These are phyloP conservation scores for Phytophthora pisi DNA, from an alignment of 352 stramenopile genomes.

Conservation along the genomic window DNA sequence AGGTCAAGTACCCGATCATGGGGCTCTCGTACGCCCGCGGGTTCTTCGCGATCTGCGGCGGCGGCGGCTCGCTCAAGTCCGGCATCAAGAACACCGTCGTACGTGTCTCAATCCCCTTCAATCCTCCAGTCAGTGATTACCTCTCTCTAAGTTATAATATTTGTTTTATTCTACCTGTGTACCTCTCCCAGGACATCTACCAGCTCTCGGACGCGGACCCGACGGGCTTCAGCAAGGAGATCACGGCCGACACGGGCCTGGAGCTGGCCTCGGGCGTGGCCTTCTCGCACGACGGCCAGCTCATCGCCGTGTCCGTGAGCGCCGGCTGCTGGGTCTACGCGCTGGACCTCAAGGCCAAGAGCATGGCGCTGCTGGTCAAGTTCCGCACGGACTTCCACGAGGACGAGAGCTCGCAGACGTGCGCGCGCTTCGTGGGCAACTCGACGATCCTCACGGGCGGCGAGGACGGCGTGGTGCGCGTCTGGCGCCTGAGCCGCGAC, in stretches of 20 bases:
- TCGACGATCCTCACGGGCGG: slow-evolving; percentile 79
- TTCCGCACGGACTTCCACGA: slow-evolving; percentile 85
- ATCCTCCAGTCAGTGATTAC: slow-evolving; percentile 5
- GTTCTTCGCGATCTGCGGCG: slow-evolving; percentile 82
- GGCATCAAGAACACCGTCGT: slow-evolving; percentile 89
- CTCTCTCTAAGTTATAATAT: slow-evolving; percentile 7
- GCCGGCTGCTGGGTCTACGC: slow-evolving; percentile 80
- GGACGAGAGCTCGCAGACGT: slow-evolving; percentile 75
- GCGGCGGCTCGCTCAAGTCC: slow-evolving; percentile 81
- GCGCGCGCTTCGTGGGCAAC: slow-evolving; percentile 82
- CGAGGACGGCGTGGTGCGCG: slow-evolving; percentile 79
- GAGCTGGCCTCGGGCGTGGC: slow-evolving; percentile 78
- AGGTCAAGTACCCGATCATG: slow-evolving; percentile 88
- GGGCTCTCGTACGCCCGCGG: slow-evolving; percentile 75
- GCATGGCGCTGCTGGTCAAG: slow-evolving; percentile 70
- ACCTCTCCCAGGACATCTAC: slow-evolving; percentile 66
- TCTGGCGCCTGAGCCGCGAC: slow-evolving; percentile 69
- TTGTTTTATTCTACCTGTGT: background rate
- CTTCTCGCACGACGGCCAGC: slow-evolving; percentile 75
- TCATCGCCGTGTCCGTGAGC: slow-evolving; percentile 81
- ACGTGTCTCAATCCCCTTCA: slow-evolving; percentile 26
- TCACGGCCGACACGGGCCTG: slow-evolving; percentile 70
- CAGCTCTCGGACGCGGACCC: slow-evolving; percentile 65
- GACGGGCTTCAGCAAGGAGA: slow-evolving; percentile 70
- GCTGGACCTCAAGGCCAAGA: slow-evolving; percentile 61